Evolutionary conservation across 805 yeast genomes (phyloP).

Genomic region (Priceomyces castillae): DNA sequence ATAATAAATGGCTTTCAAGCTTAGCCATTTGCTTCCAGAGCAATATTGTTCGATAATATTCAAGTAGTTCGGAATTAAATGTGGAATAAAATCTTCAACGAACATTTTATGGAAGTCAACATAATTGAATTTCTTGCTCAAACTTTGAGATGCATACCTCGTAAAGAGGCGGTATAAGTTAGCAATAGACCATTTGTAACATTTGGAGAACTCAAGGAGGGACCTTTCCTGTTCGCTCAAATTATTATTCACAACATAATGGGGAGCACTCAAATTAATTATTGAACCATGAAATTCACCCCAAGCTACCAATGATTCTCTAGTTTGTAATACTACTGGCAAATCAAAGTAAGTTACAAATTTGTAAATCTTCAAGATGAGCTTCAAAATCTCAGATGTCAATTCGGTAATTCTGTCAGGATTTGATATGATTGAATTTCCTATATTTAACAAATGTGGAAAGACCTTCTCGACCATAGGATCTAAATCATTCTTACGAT

Average conservation of each 20-base stretch:
- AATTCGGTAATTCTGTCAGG: slow-evolving; percentile 27
- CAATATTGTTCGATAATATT: slow-evolving; percentile 75
- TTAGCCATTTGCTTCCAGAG: slow-evolving; percentile 61
- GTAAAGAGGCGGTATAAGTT: slow-evolving; percentile 69
- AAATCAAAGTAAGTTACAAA: slow-evolving; percentile 71
- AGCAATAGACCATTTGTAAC: slow-evolving; percentile 77
- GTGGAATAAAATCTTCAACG: slow-evolving; percentile 63
- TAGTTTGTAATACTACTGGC: slow-evolving; percentile 57
- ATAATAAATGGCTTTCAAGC: slow-evolving; percentile 61
- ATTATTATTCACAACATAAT: slow-evolving; percentile 47
- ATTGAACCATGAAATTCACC: slow-evolving; percentile 71
- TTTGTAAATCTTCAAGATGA: slow-evolving; percentile 73
- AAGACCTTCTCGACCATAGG: slow-evolving; percentile 55
- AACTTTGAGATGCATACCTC: slow-evolving; percentile 58
- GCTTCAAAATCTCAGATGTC: slow-evolving; percentile 69
- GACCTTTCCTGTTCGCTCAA: slow-evolving; percentile 39
- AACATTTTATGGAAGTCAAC: slow-evolving; percentile 59
- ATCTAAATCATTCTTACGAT: slow-evolving; percentile 29
- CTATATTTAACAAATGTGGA: slow-evolving; percentile 66
- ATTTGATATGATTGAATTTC: slow-evolving; percentile 45
- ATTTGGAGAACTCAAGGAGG: slow-evolving; percentile 72
- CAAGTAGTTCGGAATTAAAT: slow-evolving; percentile 61
- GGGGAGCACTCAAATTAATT: slow-evolving; percentile 59
- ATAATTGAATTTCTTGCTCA: slow-evolving; percentile 51
- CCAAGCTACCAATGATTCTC: slow-evolving; percentile 59